Percentiles rank a stretch among this genome's conserved stretches.
Evolutionary conservation across 495 filamentous ascomycete species (phyloP).

Genomic region (Xylaria bambusicola): DNA sequence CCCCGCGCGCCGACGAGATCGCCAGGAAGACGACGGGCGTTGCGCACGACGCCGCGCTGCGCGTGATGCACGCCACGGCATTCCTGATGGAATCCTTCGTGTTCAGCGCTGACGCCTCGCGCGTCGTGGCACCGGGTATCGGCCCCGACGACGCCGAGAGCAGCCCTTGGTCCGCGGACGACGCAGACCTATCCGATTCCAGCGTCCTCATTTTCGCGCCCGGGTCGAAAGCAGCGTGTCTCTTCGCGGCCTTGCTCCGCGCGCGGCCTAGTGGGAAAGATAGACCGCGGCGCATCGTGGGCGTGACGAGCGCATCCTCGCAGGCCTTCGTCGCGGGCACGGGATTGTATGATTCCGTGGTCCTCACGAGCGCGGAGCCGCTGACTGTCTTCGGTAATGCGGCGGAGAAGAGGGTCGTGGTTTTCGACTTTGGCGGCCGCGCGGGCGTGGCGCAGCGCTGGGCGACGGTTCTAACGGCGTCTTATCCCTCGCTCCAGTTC

Average conservation of each 20-base stretch:
- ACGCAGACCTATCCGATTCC: slow-evolving; percentile 48
- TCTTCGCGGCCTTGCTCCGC: slow-evolving; percentile 43
- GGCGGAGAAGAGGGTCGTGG: slow-evolving; percentile 43
- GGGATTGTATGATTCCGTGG: slow-evolving; percentile 38
- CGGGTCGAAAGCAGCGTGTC: slow-evolving; percentile 53
- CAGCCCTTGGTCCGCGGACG: slow-evolving; percentile 13
- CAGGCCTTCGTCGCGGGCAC: slow-evolving; percentile 33
- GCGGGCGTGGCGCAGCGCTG: slow-evolving; percentile 40
- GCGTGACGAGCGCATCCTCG: slow-evolving; percentile 37
- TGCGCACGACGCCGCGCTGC: slow-evolving; percentile 47
- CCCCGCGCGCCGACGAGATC: slow-evolving; percentile 13
- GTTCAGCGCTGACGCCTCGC: slow-evolving; percentile 39
- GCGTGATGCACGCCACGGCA: slow-evolving; percentile 46
- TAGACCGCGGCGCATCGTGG: slow-evolving; percentile 37
- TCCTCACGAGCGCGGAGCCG: slow-evolving; percentile 32
- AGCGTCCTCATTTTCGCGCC: slow-evolving; percentile 46
- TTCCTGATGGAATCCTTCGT: slow-evolving; percentile 52
- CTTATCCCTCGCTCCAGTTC: slow-evolving; percentile 36
- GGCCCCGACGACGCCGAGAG: slow-evolving; percentile 16
- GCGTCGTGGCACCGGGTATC: slow-evolving; percentile 43
- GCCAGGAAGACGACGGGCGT: slow-evolving; percentile 24
- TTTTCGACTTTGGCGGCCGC: slow-evolving; percentile 57
- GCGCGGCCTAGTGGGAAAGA: slow-evolving; percentile 21
- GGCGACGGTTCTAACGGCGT: slow-evolving; percentile 30
- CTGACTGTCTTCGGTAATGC: slow-evolving; percentile 17